Evolutionary conservation across 768 basidiomycete genomes (phyloP).

Genomic region (Tricholoma hemisulphureum): DNA sequence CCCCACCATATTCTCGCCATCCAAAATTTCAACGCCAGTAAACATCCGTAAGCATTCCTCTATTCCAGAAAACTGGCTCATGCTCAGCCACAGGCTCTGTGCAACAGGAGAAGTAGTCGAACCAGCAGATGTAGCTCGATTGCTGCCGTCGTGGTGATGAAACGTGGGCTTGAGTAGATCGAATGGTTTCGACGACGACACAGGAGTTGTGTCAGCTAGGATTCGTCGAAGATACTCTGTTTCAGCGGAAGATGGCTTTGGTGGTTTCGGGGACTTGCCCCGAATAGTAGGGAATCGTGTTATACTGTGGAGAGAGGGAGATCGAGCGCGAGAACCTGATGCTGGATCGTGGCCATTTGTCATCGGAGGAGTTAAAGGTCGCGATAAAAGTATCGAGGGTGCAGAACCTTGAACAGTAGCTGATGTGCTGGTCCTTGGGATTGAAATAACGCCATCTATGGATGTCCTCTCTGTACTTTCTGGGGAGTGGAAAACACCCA

Average conservation of each 20-base stretch:
- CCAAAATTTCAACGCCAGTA: constrained; percentile 88
- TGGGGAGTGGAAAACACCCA: neutral
- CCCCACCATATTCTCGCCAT: constrained; percentile 93
- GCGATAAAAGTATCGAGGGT: constrained; percentile 8
- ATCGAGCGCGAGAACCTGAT: constrained; percentile 3
- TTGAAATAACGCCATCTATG: constrained; percentile 6
- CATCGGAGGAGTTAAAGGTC: constrained; percentile 10
- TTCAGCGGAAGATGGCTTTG: constrained; percentile 57
- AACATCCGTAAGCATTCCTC: constrained; percentile 86
- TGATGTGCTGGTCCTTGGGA: constrained; percentile 2
- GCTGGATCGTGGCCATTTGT: constrained; percentile 2
- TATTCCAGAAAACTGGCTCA: constrained; percentile 52
- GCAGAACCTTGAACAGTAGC: constrained; percentile 1
- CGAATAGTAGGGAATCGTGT: constrained; percentile 26
- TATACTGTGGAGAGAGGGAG: constrained; percentile 13
- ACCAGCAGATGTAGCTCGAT: constrained; percentile 9
- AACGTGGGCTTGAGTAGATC: constrained; percentile 43
- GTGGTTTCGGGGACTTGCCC: constrained; percentile 47
- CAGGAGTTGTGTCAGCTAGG: constrained; percentile 58
- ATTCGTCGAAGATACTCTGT: constrained; percentile 66
- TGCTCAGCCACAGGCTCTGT: constrained; percentile 45
- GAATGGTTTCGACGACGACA: constrained; percentile 43
- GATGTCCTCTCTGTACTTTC: constrained; percentile 6
- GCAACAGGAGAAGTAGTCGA: constrained; percentile 7
- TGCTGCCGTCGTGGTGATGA: constrained; percentile 8